Evolutionary conservation across 371 early-diverging fungal species (phyloP).

Genomic region (Mucor sp.): DNA sequence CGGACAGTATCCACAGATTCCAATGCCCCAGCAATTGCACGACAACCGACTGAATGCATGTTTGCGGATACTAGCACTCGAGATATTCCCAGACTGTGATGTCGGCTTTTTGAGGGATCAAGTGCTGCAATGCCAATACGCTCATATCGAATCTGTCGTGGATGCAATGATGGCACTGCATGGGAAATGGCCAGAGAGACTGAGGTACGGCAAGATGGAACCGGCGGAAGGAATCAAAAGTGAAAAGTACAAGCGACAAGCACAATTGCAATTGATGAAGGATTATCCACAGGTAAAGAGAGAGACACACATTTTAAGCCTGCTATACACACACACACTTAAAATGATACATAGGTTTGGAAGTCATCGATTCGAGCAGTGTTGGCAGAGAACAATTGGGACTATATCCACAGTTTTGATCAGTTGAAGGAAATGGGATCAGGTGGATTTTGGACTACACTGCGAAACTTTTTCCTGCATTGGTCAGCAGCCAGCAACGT

Average conservation of each 20-base stretch:
- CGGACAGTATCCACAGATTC: slow-evolving; percentile 44
- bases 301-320: not conserved
- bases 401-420: slow-evolving; percentile 44
- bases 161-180: slow-evolving; percentile 25
- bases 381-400: slow-evolving; percentile 60
- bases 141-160: slow-evolving; percentile 41
- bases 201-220: slow-evolving; percentile 39
- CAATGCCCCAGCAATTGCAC: slow-evolving; percentile 1
- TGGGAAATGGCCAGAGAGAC: slow-evolving; percentile 31
- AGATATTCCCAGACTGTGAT: slow-evolving; percentile 58
- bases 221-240: slow-evolving; percentile 36
- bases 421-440: slow-evolving; percentile 45
- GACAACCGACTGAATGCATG: slow-evolving; percentile 33
- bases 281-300: slow-evolving; percentile 47
- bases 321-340: too few relatives aligned
- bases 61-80: slow-evolving; percentile 42
- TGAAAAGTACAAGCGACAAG: slow-evolving; percentile 40
- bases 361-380: slow-evolving; percentile 59
- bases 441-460: slow-evolving; percentile 43
- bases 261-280: slow-evolving; percentile 26
- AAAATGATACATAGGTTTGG: too few relatives aligned
- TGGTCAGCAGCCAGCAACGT: slow-evolving; percentile 27
- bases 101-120: slow-evolving; percentile 38
- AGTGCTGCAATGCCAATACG: slow-evolving; percentile 28
- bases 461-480: slow-evolving; percentile 39